phyloP scores from a whole-genome alignment of 1,139 yeast genomes.

The Groenewaldozyma auringiensis region DNA sequence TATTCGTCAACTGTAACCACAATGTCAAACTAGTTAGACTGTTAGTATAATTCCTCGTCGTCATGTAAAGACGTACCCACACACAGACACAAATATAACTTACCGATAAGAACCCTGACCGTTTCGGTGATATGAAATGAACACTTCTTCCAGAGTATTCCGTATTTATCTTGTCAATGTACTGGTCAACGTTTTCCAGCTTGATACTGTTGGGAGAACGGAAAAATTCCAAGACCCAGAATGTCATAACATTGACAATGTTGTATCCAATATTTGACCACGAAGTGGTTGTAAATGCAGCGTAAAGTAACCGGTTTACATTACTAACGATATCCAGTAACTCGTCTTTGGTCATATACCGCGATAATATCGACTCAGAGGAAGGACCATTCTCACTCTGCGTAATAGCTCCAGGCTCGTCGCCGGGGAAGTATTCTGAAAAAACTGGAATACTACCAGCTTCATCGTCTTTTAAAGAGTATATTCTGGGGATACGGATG shows the following conservation, averaged over 20 bases:
- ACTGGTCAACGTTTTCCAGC: constrained; percentile 40
- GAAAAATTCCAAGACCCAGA: constrained; percentile 32
- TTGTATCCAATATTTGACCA: constrained; percentile 36
- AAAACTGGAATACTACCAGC: constrained; percentile 45
- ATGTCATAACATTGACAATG: constrained; percentile 43
- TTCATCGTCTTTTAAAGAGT: constrained; percentile 26
- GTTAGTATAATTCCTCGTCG: background rate
- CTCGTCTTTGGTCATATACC: constrained; percentile 35
- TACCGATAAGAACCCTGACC: constrained; percentile 57
- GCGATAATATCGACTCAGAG: constrained; percentile 43
- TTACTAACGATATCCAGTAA: constrained; percentile 36
- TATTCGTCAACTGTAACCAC: constrained; percentile 9
- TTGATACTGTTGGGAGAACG: constrained; percentile 28
- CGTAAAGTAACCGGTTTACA: constrained; percentile 44
- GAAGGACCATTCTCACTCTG: constrained; percentile 12
- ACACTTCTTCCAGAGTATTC: constrained; percentile 30
- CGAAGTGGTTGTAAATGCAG: constrained; percentile 26
- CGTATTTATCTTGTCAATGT: constrained; percentile 39
- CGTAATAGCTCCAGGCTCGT: constrained; percentile 57
- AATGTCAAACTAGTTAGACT: constrained; percentile 13
- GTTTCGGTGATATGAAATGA: constrained; percentile 45
- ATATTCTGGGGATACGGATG: constrained; percentile 53
- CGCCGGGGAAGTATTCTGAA: constrained; percentile 52
- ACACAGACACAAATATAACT: constrained; percentile 23
- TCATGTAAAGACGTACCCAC: too few relatives aligned